These are phyloP conservation scores for Aspergillus affinis DNA, from an alignment of 495 filamentous ascomycete genomes.

Conservation along the genomic window DNA sequence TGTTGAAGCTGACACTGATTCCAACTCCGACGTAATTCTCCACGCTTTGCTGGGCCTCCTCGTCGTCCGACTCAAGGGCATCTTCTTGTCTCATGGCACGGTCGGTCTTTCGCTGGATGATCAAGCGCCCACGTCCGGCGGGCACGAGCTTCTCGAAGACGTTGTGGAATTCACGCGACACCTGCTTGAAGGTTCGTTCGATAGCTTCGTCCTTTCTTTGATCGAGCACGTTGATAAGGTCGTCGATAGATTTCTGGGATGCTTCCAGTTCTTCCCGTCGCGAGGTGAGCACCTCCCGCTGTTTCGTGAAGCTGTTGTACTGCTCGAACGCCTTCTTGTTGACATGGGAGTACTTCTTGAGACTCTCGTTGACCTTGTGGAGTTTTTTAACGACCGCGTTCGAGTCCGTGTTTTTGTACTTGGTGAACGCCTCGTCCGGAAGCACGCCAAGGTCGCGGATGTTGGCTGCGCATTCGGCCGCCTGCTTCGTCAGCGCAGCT, in stretches of 20 bases:
- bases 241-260: slow-evolving; percentile 80
- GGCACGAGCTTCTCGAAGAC: slow-evolving; percentile 96
- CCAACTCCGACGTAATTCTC: slow-evolving; percentile 97
- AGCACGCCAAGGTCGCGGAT: slow-evolving; percentile 92
- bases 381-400: slow-evolving; percentile 81
- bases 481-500: slow-evolving; percentile 70
- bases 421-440: slow-evolving; percentile 90
- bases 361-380: slow-evolving; percentile 86
- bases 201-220: slow-evolving; percentile 92
- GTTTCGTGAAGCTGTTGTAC: slow-evolving; percentile 93
- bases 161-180: slow-evolving; percentile 83
- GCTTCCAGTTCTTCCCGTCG: slow-evolving; percentile 82
- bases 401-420: slow-evolving; percentile 76
- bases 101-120: slow-evolving; percentile 91
- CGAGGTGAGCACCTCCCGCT: slow-evolving; percentile 78
- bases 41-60: slow-evolving; percentile 61
- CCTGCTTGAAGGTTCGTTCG: slow-evolving; percentile 97
- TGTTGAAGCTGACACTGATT: slow-evolving; percentile 99
- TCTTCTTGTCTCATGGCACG: slow-evolving; percentile 59
- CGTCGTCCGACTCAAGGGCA: slow-evolving; percentile 66
- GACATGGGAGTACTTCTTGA: slow-evolving; percentile 96
- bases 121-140: slow-evolving; percentile 82
- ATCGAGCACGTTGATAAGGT: slow-evolving; percentile 88
- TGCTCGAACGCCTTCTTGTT: slow-evolving; percentile 99
- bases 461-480: slow-evolving; percentile 75